Evolutionary conservation across 2,329 filamentous ascomycete species (phyloP).

Genomic region (Verticillium nubilum): DNA sequence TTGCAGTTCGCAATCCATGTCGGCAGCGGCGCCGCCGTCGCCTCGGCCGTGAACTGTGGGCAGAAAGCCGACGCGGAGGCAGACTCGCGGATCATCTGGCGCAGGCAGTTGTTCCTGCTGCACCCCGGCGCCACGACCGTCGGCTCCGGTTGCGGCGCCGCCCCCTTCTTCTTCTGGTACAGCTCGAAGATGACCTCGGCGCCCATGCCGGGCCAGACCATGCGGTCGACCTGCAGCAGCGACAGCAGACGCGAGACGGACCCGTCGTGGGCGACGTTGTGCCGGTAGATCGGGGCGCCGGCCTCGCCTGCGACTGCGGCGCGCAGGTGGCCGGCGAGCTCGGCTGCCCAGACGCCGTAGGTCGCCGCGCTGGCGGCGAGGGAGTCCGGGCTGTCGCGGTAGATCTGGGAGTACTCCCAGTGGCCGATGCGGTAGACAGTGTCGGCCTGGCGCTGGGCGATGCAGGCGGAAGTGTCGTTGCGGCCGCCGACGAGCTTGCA

Average conservation of each 20-base stretch:
- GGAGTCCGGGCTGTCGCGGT: conserved; percentile 60
- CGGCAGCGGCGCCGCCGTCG: conserved; percentile 11
- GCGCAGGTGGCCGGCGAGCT: conserved; percentile 63
- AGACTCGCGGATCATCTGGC: conserved; percentile 19
- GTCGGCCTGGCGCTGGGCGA: conserved; percentile 58
- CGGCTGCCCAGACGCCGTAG: conserved; percentile 70
- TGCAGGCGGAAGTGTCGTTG: conserved; percentile 42
- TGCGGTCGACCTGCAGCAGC: conserved; percentile 65
- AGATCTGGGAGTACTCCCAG: conserved; percentile 76
- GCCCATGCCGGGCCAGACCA: conserved; percentile 86
- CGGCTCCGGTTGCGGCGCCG: conserved; percentile 10
- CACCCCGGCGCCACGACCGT: conserved; percentile 15
- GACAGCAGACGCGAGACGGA: conserved; percentile 61
- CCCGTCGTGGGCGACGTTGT: conserved; percentile 80
- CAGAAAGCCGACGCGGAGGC: conserved; percentile 18
- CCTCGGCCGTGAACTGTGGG: conserved; percentile 14
- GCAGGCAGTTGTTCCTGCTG: conserved; percentile 23
- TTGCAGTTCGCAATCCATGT: conserved; percentile 20
- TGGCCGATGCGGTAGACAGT: conserved; percentile 70
- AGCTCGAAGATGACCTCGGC: conserved; percentile 74
- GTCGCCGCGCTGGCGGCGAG: conserved; percentile 56
- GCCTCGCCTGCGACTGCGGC: conserved; percentile 36
- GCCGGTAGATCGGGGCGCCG: conserved; percentile 48
- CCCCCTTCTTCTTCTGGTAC: conserved; percentile 38
- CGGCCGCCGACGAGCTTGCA: conserved; percentile 49